A percentile compares a stretch with the other conserved stretches of the same genome.
Evolutionary conservation across 306 rosid species (phyloP).

Genomic region (Chamaecrista fasciculata): DNA sequence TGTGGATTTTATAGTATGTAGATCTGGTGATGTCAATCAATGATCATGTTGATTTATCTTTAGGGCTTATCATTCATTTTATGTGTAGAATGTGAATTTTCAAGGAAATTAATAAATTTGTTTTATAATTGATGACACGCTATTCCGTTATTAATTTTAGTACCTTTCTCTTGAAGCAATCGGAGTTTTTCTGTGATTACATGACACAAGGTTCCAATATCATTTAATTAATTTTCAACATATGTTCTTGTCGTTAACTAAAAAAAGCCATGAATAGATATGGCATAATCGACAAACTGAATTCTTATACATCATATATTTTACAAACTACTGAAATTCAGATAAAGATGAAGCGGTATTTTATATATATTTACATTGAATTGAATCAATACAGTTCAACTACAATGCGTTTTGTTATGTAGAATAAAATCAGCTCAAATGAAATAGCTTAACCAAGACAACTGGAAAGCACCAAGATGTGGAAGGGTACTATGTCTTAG

Average conservation of each 20-base stretch:
- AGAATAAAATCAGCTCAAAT: background rate
- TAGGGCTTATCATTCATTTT: conserved; percentile 4
- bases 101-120: background rate
- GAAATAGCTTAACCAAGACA: conserved; percentile 20
- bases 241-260: background rate
- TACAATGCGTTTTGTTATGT: no score
- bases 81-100: background rate
- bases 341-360: no score
- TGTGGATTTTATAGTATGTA: background rate
- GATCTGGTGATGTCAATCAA: background rate
- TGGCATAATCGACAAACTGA: background rate
- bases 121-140: background rate
- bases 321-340: no score
- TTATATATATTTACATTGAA: no score
- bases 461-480: conserved; percentile 28
- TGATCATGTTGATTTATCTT: background rate
- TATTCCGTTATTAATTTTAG: background rate
- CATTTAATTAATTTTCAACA: background rate
- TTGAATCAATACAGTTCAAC: conserved; percentile 14
- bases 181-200: background rate
- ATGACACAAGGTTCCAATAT: conserved; percentile 3
- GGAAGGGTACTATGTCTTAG: background rate
- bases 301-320: no score
- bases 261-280: background rate
- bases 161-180: background rate